Evolutionary conservation across 768 basidiomycete genomes (phyloP).

Genomic region (Tulasnella sp.): DNA sequence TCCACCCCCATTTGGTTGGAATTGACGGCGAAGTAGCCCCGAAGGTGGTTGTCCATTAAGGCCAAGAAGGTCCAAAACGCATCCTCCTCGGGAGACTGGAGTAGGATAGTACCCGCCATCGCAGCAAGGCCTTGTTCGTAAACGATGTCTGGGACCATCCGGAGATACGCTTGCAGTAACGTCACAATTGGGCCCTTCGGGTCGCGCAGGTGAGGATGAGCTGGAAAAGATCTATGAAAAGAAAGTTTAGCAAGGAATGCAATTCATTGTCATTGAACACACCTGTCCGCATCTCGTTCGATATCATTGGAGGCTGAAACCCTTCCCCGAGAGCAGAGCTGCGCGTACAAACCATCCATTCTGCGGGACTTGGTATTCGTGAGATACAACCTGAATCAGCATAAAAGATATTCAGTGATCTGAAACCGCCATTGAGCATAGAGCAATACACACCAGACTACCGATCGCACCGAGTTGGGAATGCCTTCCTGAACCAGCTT

Average conservation of each 20-base stretch:
- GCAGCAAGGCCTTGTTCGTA: slow-evolving; percentile 67
- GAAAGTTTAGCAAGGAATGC: neutral
- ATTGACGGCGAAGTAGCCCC: slow-evolving; percentile 64
- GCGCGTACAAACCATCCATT: slow-evolving; percentile 64
- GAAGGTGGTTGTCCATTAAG: slow-evolving; percentile 79
- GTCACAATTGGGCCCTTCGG: slow-evolving; percentile 54
- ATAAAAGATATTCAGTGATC: neutral
- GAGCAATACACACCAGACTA: slow-evolving; percentile 55
- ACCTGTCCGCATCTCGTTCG: slow-evolving; percentile 53
- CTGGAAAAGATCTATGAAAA: slow-evolving; percentile 44
- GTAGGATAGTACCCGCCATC: slow-evolving; percentile 66
- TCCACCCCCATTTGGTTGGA: slow-evolving; percentile 71
- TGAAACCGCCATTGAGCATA: neutral
- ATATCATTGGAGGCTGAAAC: slow-evolving; percentile 53
- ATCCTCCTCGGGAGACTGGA: slow-evolving; percentile 79
- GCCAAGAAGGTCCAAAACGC: slow-evolving; percentile 89
- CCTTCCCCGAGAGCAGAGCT: slow-evolving; percentile 54
- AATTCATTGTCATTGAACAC: slow-evolving; percentile 24
- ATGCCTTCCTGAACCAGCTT: slow-evolving; percentile 71
- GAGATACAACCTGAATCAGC: slow-evolving; percentile 47
- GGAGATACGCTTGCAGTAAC: slow-evolving; percentile 66
- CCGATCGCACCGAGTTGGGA: slow-evolving; percentile 76
- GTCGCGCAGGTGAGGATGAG: slow-evolving; percentile 57
- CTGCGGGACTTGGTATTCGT: slow-evolving; percentile 70
- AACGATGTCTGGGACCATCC: slow-evolving; percentile 79